Conservation (phyloP, 1,284 basidiomycete genomes). For the Agaricales sp. region DNA sequence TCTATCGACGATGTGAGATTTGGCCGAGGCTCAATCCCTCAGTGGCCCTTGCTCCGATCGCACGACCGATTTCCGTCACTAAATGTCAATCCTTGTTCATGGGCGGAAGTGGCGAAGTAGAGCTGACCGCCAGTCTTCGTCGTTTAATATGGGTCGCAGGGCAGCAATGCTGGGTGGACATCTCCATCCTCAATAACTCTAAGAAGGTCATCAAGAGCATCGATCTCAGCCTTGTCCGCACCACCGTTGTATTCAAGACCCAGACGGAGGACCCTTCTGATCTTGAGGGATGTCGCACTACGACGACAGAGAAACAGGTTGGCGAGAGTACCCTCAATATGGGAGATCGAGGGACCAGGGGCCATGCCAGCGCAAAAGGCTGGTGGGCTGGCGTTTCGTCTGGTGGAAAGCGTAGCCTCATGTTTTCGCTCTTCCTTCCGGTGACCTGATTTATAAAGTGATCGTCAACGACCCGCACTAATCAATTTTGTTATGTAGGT, state of each 20-base stretch:
- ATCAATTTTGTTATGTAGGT: conserved; percentile 28
- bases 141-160: conserved; percentile 82
- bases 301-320: conserved; percentile 55
- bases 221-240: conserved; percentile 61
- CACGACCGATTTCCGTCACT: conserved; percentile 52
- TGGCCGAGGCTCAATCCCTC: conserved; percentile 74
- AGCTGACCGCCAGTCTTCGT: conserved; percentile 63
- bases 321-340: conserved; percentile 59
- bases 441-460: conserved; percentile 27
- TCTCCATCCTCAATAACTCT: conserved; percentile 67
- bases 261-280: conserved; percentile 19
- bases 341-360: conserved; percentile 51
- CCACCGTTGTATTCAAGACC: conserved; percentile 54
- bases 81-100: conserved; percentile 52
- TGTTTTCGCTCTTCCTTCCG: conserved; percentile 59
- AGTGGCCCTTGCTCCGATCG: conserved; percentile 50
- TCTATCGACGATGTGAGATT: conserved; percentile 79
- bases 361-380: conserved; percentile 71
- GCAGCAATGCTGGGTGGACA: conserved; percentile 67
- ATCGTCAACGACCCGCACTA: too few species aligned
- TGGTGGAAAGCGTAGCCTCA: conserved; percentile 50
- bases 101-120: conserved; percentile 60
- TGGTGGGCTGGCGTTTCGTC: conserved; percentile 80
- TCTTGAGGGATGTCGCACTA: conserved; percentile 47
- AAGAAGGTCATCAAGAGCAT: conserved; percentile 66